These are phyloP conservation scores for Blastobotrys americana DNA, from an alignment of 805 yeast species.

Conservation along the genomic window DNA sequence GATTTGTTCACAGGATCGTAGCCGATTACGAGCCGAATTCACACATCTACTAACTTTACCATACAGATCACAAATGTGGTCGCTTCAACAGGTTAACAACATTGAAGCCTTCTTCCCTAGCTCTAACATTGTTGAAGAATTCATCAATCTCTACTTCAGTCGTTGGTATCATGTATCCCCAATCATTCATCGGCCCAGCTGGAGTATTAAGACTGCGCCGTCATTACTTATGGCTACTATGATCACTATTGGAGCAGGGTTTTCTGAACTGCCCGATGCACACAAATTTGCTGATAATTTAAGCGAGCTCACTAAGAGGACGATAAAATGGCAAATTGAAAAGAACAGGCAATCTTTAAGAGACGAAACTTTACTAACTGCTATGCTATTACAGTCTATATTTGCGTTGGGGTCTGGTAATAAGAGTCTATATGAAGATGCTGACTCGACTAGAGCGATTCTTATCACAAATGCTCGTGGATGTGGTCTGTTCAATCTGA, in stretches of 20 bases:
- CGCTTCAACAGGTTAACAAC: neutral
- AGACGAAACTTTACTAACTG: constrained; percentile 16
- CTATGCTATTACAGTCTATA: constrained; percentile 18
- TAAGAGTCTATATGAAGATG: constrained; percentile 17
- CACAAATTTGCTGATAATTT: constrained; percentile 19
- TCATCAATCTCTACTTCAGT: constrained; percentile 16
- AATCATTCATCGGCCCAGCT: constrained; percentile 18
- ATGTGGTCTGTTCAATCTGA: constrained; percentile 17
- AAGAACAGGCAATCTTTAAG: constrained; percentile 14
- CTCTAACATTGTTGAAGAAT: constrained; percentile 15
- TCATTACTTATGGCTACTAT: constrained; percentile 16
- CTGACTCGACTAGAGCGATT: constrained; percentile 17
- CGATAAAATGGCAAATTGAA: constrained; percentile 15
- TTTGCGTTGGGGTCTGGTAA: constrained; percentile 21
- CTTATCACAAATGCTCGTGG: constrained; percentile 17
- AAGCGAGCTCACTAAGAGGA: constrained; percentile 17
- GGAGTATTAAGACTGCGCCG: constrained; percentile 13
- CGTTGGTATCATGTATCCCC: constrained; percentile 17
- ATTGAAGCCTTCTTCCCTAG: constrained; percentile 15
- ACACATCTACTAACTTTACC: constrained; percentile 6
- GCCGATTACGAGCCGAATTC: constrained; percentile 6
- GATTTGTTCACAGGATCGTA: neutral
- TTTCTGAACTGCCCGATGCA: constrained; percentile 18
- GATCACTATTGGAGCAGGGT: constrained; percentile 20
- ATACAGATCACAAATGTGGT: constrained; percentile 5